These are phyloP conservation scores for Pyrrhoderma lamaoense DNA, from an alignment of 1,284 basidiomycete species.

Conservation along the genomic window DNA sequence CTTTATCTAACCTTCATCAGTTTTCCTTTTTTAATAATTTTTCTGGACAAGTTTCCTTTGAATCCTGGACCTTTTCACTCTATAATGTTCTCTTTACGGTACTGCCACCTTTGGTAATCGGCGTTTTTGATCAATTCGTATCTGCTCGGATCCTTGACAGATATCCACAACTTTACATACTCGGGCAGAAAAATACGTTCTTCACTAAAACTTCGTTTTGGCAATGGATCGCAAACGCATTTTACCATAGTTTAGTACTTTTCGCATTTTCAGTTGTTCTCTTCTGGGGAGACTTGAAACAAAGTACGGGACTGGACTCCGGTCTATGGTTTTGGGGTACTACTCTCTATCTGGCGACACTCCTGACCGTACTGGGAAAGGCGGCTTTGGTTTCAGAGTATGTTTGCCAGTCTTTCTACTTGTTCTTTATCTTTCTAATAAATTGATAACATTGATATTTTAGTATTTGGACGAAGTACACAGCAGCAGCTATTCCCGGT, in stretches of 20 bases:
- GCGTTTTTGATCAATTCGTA: constrained; percentile 97
- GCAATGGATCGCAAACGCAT: constrained; percentile 91
- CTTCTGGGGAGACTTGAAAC: constrained; percentile 88
- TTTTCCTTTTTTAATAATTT: constrained; percentile 99
- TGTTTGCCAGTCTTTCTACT: constrained; percentile 28
- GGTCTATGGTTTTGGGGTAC: constrained; percentile 99
- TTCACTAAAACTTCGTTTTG: constrained; percentile 91
- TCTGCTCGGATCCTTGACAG: constrained; percentile 94
- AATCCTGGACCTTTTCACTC: constrained; percentile 95
- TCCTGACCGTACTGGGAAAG: constrained; percentile 95
- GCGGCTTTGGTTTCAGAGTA: constrained; percentile 97
- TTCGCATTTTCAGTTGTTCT: constrained; percentile 86
- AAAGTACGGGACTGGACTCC: constrained; percentile 71
- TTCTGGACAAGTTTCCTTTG: constrained; percentile 96
- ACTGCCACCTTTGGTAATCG: constrained; percentile 94
- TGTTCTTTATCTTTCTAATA: constrained; percentile 16
- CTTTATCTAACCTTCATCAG: constrained; percentile 34
- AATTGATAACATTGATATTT: neutral
- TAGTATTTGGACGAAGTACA: constrained; percentile 99
- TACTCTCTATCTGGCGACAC: constrained; percentile 84
- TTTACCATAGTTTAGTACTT: constrained; percentile 88
- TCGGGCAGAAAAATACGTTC: constrained; percentile 89
- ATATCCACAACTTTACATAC: constrained; percentile 93
- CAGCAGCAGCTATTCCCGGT: constrained; percentile 92
- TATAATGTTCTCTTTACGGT: constrained; percentile 94